phyloP scores from a whole-genome alignment of 108 stramenopile genomes.

The Nitzschia sp. region DNA sequence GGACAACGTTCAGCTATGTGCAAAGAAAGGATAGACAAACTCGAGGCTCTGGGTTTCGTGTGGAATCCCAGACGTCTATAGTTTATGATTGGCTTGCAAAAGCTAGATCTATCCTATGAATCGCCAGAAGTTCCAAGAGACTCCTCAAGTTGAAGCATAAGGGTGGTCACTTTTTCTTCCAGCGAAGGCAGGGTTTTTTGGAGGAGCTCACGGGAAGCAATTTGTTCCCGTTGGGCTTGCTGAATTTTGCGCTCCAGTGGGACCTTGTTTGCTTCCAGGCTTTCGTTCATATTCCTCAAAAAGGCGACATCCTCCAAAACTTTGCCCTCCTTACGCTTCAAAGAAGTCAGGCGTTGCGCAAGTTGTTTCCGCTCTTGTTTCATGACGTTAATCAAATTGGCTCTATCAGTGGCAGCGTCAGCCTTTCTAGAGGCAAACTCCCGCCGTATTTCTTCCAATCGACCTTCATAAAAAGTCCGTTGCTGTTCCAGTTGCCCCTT shows the following conservation, averaged over 20 bases:
- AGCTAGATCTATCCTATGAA: no score
- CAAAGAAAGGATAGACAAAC: constrained; percentile 33
- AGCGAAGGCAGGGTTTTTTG: constrained; percentile 51
- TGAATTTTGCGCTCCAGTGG: constrained; percentile 53
- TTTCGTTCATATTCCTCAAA: constrained; percentile 79
- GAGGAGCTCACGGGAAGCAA: constrained; percentile 45
- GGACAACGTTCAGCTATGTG: constrained; percentile 34
- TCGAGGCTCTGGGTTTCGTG: constrained; percentile 34
- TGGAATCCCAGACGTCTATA: constrained; percentile 17
- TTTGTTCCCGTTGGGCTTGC: constrained; percentile 50
- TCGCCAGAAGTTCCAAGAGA: background rate
- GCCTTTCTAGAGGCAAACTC: constrained; percentile 34
- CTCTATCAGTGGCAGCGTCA: background rate
- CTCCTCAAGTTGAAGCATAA: constrained; percentile 66
- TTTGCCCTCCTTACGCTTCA: constrained; percentile 55
- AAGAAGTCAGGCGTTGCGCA: constrained; percentile 54
- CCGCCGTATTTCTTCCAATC: constrained; percentile 67
- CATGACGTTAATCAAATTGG: constrained; percentile 63
- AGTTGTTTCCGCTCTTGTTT: constrained; percentile 81
- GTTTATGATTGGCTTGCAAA: no score
- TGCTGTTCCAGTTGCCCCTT: constrained; percentile 91
- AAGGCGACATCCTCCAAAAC: constrained; percentile 59
- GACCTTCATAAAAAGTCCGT: constrained; percentile 83
- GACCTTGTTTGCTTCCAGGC: constrained; percentile 65
- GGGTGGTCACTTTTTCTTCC: constrained; percentile 61